Evolutionary conservation across 2,329 filamentous ascomycete species (phyloP).

Genomic region (Colletotrichum karsti): DNA sequence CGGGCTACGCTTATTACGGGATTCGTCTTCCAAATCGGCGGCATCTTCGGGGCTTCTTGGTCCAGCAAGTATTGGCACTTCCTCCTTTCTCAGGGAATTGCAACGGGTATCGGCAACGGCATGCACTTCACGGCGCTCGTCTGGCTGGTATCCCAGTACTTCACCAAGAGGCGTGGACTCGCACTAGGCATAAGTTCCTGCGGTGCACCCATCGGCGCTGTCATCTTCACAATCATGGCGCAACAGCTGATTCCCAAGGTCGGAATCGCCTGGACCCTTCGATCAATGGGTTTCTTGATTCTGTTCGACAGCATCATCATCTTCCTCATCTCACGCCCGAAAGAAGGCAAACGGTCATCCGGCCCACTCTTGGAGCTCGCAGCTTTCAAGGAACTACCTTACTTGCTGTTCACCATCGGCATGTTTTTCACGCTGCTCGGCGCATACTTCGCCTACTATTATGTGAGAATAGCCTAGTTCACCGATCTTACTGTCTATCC

Average conservation of each 20-base stretch:
- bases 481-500: fast-evolving
- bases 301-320: constrained; percentile 58
- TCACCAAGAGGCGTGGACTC: constrained; percentile 59
- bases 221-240: constrained; percentile 63
- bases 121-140: constrained; percentile 64
- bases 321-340: constrained; percentile 12
- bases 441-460: constrained; percentile 25
- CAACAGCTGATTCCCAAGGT: constrained; percentile 58
- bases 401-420: constrained; percentile 21
- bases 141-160: constrained; percentile 68
- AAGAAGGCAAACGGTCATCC: not conserved
- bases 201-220: constrained; percentile 62
- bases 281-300: constrained; percentile 74
- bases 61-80: constrained; percentile 56
- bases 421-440: constrained; percentile 27
- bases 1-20: constrained; percentile 47
- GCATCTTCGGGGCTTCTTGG: constrained; percentile 54
- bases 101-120: constrained; percentile 60
- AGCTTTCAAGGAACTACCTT: constrained; percentile 24
- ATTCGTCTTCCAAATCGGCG: constrained; percentile 46
- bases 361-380: constrained; percentile 20
- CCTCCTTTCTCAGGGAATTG: constrained; percentile 59
- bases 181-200: constrained; percentile 66
- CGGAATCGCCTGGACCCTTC: constrained; percentile 66
- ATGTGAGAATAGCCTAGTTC: not conserved